Base-by-base conservation (phyloP, 345 rosid species). In the Hibiscus tridactylites region DNA sequence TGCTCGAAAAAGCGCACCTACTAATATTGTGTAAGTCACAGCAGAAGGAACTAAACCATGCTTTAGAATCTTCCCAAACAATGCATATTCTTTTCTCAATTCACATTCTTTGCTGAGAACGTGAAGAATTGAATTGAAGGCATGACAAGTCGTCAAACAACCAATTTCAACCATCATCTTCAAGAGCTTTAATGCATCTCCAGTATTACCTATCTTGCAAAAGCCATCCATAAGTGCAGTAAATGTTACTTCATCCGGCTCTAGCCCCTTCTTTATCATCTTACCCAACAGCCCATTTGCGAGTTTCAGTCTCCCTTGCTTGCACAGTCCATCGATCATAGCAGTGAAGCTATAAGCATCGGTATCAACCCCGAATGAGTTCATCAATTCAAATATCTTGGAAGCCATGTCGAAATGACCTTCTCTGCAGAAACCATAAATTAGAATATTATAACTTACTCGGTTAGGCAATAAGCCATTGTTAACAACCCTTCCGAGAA, bases 151-250 rank as follows among this genome's bases (percentile, higher is more conserved):
- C 61, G 49, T 78, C 69, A 83, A 29, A 44, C 63, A 17, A 49
- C 50, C 78, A 58, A 66, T 66, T 31, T 66, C 79, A 50, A 72
- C 68, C 77, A 83, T 79, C 57, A 76, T 78, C 60, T 74, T 81
- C 35, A 77, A 64, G 62, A 85, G 76, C 74, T 65, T 65, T 42
- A 75, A 69, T 11, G 86, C 88, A 24, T 78, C 75, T 46, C 65
- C 52, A 37, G 65, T 77, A 66, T 72, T 76, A 70, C 83, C 77
- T 3, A 35, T 71, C 72, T 71, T 82, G 74, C 83, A 83, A 75
- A 68, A 81, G 17, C 86, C 88, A 83, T 83, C 80, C 31, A 79
- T 76, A 69, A 85, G 86, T 54, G 83, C 78, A 2, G 88, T 83
- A 66, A 79, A 65, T 46, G 81, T 76, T 53, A 83, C 80, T 83